These are phyloP conservation scores for Citrus trifoliata DNA, from an alignment of 345 rosid genomes.

Conservation along the genomic window DNA sequence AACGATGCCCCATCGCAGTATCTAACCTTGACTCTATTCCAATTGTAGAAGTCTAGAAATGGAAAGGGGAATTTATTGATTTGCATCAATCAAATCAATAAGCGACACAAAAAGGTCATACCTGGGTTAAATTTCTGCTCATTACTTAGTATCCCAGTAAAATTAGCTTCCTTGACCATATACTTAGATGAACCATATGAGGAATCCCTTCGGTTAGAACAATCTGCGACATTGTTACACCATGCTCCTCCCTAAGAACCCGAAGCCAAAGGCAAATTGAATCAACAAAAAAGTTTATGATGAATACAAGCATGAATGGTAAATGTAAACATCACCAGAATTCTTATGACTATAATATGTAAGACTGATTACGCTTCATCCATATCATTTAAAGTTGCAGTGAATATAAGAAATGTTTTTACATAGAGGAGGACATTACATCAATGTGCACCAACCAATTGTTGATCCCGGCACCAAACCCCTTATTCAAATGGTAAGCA, in stretches of 20 bases:
- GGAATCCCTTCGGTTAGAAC: slow-evolving; percentile 57
- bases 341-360: not conserved
- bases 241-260: slow-evolving; percentile 86
- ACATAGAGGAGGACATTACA: slow-evolving; percentile 30
- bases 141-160: slow-evolving; percentile 81
- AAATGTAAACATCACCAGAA: not conserved
- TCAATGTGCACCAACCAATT: slow-evolving; percentile 85
- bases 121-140: slow-evolving; percentile 68
- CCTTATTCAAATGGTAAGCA: slow-evolving; percentile 78
- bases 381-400: no score
- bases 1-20: slow-evolving; percentile 94
- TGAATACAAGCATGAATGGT: not conserved
- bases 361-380: not conserved
- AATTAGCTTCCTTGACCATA: slow-evolving; percentile 56
- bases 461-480: slow-evolving; percentile 72
- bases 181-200: slow-evolving; percentile 74
- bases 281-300: not conserved
- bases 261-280: not conserved
- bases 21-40: slow-evolving; percentile 87
- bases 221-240: slow-evolving; percentile 70
- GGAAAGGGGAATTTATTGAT: not conserved
- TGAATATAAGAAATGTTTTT: no score
- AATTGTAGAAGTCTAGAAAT: slow-evolving; percentile 66
- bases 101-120: not conserved
- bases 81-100: not conserved